phyloP scores from a whole-genome alignment of 257 asterid species.

The Datura wrightii region DNA sequence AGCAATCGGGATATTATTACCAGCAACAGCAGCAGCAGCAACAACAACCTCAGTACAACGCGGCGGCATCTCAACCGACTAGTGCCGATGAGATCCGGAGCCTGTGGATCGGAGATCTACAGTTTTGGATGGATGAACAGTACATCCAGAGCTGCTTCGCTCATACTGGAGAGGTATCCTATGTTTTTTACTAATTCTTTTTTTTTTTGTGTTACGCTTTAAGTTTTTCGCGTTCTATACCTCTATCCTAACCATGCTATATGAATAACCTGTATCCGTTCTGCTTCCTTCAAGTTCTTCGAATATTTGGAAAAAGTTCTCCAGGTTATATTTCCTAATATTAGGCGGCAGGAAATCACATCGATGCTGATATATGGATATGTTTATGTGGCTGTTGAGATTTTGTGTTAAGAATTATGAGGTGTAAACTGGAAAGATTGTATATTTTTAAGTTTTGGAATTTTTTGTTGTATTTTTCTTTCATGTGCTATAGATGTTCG shows the following conservation, averaged over 20 bases:
- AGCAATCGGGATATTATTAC: slow-evolving; percentile 63
- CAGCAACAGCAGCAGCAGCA: slow-evolving; percentile 54
- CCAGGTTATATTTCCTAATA: neutral
- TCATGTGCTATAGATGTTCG: neutral
- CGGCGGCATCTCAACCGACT: slow-evolving; percentile 48
- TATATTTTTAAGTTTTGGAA: neutral
- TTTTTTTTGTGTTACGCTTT: neutral
- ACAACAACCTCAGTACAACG: slow-evolving; percentile 54
- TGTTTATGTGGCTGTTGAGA: neutral
- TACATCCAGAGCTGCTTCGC: slow-evolving; percentile 63
- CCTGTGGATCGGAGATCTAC: slow-evolving; percentile 97
- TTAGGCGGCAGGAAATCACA: neutral
- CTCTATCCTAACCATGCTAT: neutral
- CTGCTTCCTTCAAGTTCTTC: neutral
- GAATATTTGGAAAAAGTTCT: neutral
- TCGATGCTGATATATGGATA: neutral
- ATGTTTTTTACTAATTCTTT: neutral
- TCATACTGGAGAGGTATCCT: slow-evolving; percentile 40
- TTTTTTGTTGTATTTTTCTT: neutral
- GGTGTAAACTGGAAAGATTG: neutral
- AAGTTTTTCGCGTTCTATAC: neutral
- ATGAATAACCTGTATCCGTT: neutral
- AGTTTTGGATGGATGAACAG: slow-evolving; percentile 90
- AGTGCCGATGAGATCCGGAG: slow-evolving; percentile 77
- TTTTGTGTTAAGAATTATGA: neutral